Conservation (phyloP, 2,329 filamentous ascomycete species). For the Myriosclerotinia curreyana region DNA sequence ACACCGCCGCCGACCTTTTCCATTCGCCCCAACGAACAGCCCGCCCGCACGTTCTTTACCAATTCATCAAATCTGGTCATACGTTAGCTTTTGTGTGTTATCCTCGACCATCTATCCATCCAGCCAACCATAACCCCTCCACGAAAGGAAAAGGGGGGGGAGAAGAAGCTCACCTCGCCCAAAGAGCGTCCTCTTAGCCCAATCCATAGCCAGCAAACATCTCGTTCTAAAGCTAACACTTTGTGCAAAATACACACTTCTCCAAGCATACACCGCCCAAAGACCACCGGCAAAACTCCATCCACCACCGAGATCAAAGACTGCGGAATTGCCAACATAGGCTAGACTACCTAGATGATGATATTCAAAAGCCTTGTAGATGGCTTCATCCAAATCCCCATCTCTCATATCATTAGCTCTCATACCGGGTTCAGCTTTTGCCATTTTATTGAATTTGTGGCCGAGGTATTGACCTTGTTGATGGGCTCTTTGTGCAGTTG, state of each 20-base stretch:
- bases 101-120: neutral
- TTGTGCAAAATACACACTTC: constrained; percentile 95
- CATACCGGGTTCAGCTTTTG: constrained; percentile 72
- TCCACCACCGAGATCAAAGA: constrained; percentile 83
- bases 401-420: constrained; percentile 76
- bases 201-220: constrained; percentile 92
- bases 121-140: neutral
- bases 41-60: neutral
- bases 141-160: neutral
- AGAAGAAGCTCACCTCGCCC: constrained; percentile 68
- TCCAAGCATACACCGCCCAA: constrained; percentile 93
- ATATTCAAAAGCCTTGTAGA: constrained; percentile 95
- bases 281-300: constrained; percentile 78
- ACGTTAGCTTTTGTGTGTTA: neutral
- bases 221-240: constrained; percentile 91
- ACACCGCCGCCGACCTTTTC: neutral
- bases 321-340: constrained; percentile 92
- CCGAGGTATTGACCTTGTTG: constrained; percentile 94
- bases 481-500: constrained; percentile 92
- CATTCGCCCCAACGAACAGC: too few relatives aligned
- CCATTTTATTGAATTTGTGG: constrained; percentile 89
- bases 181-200: constrained; percentile 94
- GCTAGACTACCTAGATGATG: constrained; percentile 86
- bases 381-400: constrained; percentile 85
- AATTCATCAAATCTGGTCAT: constrained; percentile 8